Evolutionary conservation across 257 asterid species (phyloP).

Genomic region (Parsonsia alboflavescens): DNA sequence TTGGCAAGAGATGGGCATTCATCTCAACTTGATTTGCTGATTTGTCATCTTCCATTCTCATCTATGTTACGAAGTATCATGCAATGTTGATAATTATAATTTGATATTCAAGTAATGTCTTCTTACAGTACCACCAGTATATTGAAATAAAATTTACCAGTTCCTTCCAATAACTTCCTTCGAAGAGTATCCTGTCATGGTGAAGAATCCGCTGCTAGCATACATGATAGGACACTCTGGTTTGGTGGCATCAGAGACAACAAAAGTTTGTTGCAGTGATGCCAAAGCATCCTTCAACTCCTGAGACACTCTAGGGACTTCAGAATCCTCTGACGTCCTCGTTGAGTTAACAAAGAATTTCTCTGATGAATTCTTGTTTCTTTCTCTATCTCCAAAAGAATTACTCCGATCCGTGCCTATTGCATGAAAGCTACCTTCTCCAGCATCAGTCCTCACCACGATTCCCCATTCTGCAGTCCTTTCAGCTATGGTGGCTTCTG

Average conservation of each 20-base stretch:
- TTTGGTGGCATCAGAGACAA: slow-evolving; percentile 93
- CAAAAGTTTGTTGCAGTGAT: slow-evolving; percentile 93
- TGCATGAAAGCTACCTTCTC: slow-evolving; percentile 57
- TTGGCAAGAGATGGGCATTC: background rate
- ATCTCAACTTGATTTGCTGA: background rate
- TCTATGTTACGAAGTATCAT: background rate
- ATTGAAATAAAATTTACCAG: slow-evolving; percentile 49
- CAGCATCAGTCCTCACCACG: slow-evolving; percentile 52
- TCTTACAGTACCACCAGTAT: background rate
- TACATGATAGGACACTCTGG: slow-evolving; percentile 89
- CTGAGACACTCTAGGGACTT: slow-evolving; percentile 76
- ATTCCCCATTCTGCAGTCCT: slow-evolving; percentile 91
- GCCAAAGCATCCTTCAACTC: slow-evolving; percentile 90
- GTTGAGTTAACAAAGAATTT: slow-evolving; percentile 37
- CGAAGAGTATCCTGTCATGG: slow-evolving; percentile 83
- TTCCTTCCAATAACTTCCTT: slow-evolving; percentile 82
- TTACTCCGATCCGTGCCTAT: slow-evolving; percentile 19
- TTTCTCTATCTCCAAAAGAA: slow-evolving; percentile 47
- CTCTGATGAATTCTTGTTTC: slow-evolving; percentile 40
- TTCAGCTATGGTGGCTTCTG: slow-evolving; percentile 44
- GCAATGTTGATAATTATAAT: background rate
- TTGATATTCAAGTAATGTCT: background rate
- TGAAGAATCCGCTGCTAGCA: slow-evolving; percentile 92
- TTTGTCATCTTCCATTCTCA: background rate
- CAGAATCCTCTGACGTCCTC: slow-evolving; percentile 50